Conservation (phyloP, 2,329 filamentous ascomycete genomes). For the Colletotrichum sp. region DNA sequence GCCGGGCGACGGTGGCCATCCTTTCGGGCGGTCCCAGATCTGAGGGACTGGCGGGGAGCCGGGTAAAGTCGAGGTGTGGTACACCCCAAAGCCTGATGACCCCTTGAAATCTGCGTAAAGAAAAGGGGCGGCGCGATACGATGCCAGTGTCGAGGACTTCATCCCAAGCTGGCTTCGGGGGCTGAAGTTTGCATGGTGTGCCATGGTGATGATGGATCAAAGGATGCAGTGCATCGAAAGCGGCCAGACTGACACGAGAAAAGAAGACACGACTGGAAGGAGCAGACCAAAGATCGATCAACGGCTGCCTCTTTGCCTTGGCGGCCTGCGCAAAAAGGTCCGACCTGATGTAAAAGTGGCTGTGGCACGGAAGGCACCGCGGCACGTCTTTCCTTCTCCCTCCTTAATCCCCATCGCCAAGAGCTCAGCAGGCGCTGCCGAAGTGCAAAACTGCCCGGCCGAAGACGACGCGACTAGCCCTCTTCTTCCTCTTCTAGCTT, state of each 20-base stretch:
- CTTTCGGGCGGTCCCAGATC: neutral
- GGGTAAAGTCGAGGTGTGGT: slow-evolving; percentile 6
- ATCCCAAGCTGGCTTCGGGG: neutral
- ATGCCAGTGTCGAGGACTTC: neutral
- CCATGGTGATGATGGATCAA: neutral
- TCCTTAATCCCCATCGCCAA: neutral
- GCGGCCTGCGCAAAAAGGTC: neutral
- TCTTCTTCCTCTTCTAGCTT: neutral
- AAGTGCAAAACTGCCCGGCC: neutral
- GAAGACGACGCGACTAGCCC: neutral
- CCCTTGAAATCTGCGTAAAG: neutral
- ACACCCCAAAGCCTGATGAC: neutral
- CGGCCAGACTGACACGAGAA: neutral
- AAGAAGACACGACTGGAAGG: neutral
- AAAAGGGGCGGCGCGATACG: neutral
- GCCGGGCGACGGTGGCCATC: neutral
- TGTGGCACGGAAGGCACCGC: neutral
- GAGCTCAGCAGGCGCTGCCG: neutral
- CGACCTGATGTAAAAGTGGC: neutral
- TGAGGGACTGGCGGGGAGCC: neutral
- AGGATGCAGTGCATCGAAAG: neutral
- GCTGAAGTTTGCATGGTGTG: neutral
- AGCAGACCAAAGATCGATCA: neutral
- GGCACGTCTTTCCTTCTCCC: neutral
- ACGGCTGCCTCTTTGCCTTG: neutral